Base-by-base conservation (phyloP, 2,329 filamentous ascomycete genomes). In the Pseudocercospora ulei region DNA sequence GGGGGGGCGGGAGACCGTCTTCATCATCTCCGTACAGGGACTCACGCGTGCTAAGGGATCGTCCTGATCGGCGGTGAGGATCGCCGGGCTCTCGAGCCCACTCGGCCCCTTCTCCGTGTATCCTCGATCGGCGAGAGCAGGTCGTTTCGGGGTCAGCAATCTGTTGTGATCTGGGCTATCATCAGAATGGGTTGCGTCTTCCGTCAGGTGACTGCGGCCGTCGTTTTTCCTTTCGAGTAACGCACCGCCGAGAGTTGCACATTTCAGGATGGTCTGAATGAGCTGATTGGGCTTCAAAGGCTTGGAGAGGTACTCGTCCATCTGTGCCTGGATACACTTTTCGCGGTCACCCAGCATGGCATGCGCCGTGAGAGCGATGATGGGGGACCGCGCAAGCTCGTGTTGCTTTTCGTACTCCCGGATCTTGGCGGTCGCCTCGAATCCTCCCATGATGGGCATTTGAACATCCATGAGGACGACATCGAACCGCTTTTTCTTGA, bases 381-480 rank as follows among this genome's bases (percentile, higher is more conserved):
- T 95, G 8, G 90, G 90, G 7, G 88, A 94, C 36, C 88, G 76
- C 41, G 83, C 78, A 20, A 84, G 73, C 39, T 79, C 80, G 51
- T 84, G 75, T 49, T 79, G 82, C 44, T 80, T 78, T 62, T 98
- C 90, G 62, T 88, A 96, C 61, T 95, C 86, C 55, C 90, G 78
- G 51, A 98, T 98, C 68, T 94, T 94, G 51, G 79, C 83, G 3
- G 90, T 98, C 8, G 90, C 87, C 65, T 98, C 90, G 59, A 98
- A 96, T 28, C 90, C 90, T 59, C 90, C 90, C 87, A 96, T 96
- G 56, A 96, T 82, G n/a, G 90, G 90, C 90, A 98, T 98, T 61
- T 96, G 90, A 11, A 98, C 90, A 59, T 98, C 90, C 90, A 98
- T 98, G 33, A 98, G 72, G 49, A 98, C 90, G 46, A 94, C 84